A percentile compares a stretch with the other conserved stretches of the same genome.
phyloP scores from a whole-genome alignment of 192 early-diverging fungal genomes.

The Lunasporangiospora selenospora region DNA sequence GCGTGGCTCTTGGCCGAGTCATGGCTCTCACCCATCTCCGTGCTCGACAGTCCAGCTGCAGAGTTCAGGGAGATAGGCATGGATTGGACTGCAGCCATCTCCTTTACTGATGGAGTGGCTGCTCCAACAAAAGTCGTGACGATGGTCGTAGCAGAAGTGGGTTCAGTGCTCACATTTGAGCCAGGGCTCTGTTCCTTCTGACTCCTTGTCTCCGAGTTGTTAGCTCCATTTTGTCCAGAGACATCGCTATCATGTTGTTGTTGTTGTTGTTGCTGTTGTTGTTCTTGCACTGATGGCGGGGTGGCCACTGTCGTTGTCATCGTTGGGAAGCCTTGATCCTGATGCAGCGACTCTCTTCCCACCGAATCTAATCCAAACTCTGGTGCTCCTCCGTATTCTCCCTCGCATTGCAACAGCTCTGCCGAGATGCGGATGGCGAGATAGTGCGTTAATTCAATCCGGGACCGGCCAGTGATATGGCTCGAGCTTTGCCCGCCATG shows the following conservation, averaged over 20 bases:
- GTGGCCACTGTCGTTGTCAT: too few species aligned
- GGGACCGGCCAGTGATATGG: neutral
- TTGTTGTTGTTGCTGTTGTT: conserved; percentile 13
- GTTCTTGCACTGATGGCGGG: conserved; percentile 31
- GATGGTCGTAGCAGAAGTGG: neutral
- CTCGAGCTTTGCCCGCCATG: too few species aligned
- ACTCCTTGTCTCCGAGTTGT: too few species aligned
- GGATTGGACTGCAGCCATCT: neutral
- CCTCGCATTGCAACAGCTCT: conserved; percentile 35
- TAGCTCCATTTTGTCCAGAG: neutral
- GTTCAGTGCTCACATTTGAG: too few species aligned
- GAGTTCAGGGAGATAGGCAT: conserved; percentile 18
- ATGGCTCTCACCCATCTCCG: neutral
- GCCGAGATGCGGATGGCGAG: conserved; percentile 28
- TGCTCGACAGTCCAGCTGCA: conserved; percentile 11
- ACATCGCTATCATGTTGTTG: neutral
- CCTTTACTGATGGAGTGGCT: neutral
- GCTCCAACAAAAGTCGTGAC: neutral
- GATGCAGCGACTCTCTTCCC: too few species aligned
- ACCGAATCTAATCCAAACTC: conserved; percentile 12
- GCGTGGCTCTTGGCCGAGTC: too few species aligned
- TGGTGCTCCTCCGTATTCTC: conserved; percentile 7
- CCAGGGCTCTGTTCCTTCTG: too few species aligned
- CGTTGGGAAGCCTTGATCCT: too few species aligned
- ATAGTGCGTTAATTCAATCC: conserved; percentile 40